A percentile compares a stretch with the other conserved stretches of the same genome.
These are phyloP conservation scores for Zalaria sp. DNA, from an alignment of 2,329 filamentous ascomycete genomes.

Conservation along the genomic window DNA sequence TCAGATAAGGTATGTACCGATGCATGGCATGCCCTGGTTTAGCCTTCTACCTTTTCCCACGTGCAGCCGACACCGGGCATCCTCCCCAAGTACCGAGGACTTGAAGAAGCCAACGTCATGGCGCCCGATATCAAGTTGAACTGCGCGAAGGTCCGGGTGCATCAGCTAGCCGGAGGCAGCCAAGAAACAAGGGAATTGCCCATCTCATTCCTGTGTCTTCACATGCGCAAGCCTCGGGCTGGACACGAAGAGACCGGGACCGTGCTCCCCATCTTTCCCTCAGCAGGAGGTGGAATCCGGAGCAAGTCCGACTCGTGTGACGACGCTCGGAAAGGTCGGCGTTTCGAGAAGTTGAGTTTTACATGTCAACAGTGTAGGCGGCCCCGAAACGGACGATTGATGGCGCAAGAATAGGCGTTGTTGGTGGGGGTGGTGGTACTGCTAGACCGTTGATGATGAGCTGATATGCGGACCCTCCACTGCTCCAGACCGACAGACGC, in stretches of 20 bases:
- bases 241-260: neutral
- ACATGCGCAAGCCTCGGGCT: neutral
- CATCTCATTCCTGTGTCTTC: too few relatives aligned
- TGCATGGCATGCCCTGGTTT: slow-evolving; percentile 2
- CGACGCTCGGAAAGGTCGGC: too few relatives aligned
- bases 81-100: neutral
- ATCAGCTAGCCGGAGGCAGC: neutral
- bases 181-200: too few relatives aligned
- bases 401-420: neutral
- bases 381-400: neutral
- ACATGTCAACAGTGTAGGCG: too few relatives aligned
- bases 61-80: slow-evolving; percentile 1
- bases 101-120: neutral
- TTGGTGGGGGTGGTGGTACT: neutral
- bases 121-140: neutral
- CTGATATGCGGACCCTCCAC: too few relatives aligned
- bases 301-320: too few relatives aligned
- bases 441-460: too few relatives aligned
- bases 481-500: neutral
- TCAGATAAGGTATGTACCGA: slow-evolving; percentile 5
- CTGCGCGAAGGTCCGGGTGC: neutral
- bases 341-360: too few relatives aligned
- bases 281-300: too few relatives aligned
- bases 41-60: neutral
- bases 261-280: neutral